Conservation (phyloP, 768 basidiomycete species). For the Phaeotremella skinneri region DNA sequence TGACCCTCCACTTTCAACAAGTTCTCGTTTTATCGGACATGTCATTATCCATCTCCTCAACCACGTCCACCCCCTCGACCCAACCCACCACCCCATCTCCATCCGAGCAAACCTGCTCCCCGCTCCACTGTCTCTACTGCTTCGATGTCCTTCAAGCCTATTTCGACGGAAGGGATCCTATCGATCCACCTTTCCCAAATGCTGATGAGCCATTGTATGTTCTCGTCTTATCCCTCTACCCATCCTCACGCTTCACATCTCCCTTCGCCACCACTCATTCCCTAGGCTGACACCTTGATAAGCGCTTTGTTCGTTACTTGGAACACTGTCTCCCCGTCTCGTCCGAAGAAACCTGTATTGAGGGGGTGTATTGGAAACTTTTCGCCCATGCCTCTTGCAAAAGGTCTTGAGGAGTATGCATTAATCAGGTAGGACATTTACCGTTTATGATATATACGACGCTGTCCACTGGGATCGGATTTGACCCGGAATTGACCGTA, state of each 20-base stretch:
- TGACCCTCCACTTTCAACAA: too few species aligned
- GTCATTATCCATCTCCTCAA: background rate
- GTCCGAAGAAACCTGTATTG: conserved; percentile 56
- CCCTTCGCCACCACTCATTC: conserved; percentile 6
- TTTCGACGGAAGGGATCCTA: conserved; percentile 57
- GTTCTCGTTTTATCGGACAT: too few species aligned
- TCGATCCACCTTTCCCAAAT: conserved; percentile 61
- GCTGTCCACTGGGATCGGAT: background rate
- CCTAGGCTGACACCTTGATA: conserved; percentile 1
- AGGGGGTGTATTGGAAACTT: conserved; percentile 97
- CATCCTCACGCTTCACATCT: background rate
- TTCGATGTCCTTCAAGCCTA: conserved; percentile 52
- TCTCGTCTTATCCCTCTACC: background rate
- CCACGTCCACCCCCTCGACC: background rate
- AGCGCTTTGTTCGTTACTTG: conserved; percentile 97
- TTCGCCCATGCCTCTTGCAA: conserved; percentile 66
- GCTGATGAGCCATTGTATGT: conserved; percentile 74
- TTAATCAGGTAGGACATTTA: conserved; percentile 59
- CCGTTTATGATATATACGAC: background rate
- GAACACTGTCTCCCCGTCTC: conserved; percentile 68
- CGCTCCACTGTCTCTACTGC: conserved; percentile 52
- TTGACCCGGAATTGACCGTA: background rate
- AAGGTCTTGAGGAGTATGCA: conserved; percentile 85
- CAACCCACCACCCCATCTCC: conserved; percentile 1
- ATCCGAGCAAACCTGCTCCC: conserved; percentile 24